phyloP scores from a whole-genome alignment of 352 stramenopile genomes.

The Phytophthora tentaculata region DNA sequence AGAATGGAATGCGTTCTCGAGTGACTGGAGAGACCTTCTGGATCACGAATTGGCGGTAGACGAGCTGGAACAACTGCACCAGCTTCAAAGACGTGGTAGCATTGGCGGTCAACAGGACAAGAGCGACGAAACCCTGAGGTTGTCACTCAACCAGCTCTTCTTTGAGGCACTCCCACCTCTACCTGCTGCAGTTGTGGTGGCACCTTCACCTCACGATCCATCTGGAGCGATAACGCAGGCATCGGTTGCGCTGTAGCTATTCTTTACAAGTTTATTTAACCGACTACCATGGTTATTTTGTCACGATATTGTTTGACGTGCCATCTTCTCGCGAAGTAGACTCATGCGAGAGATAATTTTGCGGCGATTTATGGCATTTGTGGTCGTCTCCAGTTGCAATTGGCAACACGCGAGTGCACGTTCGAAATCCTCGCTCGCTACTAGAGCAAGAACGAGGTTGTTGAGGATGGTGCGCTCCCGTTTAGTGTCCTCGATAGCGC shows the following conservation, averaged over 20 bases:
- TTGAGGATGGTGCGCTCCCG: slow-evolving; percentile 85
- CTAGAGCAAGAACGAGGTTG: slow-evolving; percentile 81
- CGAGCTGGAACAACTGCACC: slow-evolving; percentile 56
- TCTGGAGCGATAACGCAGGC: slow-evolving; percentile 25
- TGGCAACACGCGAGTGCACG: slow-evolving; percentile 67
- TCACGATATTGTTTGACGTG: slow-evolving; percentile 21
- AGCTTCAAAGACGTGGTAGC: slow-evolving; percentile 21
- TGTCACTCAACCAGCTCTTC: slow-evolving; percentile 41
- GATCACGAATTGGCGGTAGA: slow-evolving; percentile 61
- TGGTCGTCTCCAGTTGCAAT: slow-evolving; percentile 72
- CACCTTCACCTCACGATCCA: slow-evolving; percentile 33
- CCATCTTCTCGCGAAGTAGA: slow-evolving; percentile 55
- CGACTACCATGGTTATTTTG: not conserved
- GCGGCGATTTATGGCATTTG: slow-evolving; percentile 71
- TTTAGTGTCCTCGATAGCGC: slow-evolving; percentile 73
- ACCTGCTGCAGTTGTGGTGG: slow-evolving; percentile 32
- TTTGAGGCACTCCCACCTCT: slow-evolving; percentile 42
- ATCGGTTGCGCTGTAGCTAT: slow-evolving; percentile 32
- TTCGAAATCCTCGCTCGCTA: slow-evolving; percentile 65
- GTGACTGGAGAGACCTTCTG: slow-evolving; percentile 63
- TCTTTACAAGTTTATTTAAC: not conserved
- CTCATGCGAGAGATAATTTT: slow-evolving; percentile 87
- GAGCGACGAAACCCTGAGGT: not conserved
- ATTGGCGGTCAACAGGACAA: slow-evolving; percentile 23
- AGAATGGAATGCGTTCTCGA: slow-evolving; percentile 61